Base-by-base conservation (phyloP, 2,329 filamentous ascomycete genomes). In the Pseudogymnoascus sp. region DNA sequence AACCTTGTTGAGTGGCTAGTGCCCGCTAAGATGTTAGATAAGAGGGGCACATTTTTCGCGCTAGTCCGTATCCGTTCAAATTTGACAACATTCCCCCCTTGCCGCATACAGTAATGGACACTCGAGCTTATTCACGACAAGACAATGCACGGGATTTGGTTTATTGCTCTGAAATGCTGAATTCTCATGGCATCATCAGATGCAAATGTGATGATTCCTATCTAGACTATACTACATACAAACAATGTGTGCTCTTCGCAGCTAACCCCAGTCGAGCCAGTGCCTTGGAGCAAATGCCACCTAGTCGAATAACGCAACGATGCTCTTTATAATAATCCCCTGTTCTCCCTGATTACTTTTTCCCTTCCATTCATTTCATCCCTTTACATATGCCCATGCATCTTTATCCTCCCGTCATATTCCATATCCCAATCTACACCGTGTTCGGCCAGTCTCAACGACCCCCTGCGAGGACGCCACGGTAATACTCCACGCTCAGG, bases 401-500 rank as follows among this genome's bases (percentile, higher is more conserved):
- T 55, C 48, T 35, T 55, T 55, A 55, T 55, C 48, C 29, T 55
- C 48, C 45, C 12, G 4, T 15, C 45, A 55, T 55, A 55, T 55
- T 35, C 48, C 15, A 21, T 55, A 33, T 55, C 48, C 48, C 48
- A 55, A 33, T 55, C 48, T 55, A 35, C 48, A 9, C 10, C 48
- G 13, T 25, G 3, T 13, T 55, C 48, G 48, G 9, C 48, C 15
- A 55, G 48, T 55, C 29, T 55, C 29, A 55, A 9, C 29, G 48
- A 55, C 65, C 66, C 45, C 64, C 66, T 4, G 66, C 65, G 67
- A 73, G 71, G 25, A 70, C 61, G 27, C 65, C 67, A 29, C 65
- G 65, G 72, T 89, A 91, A 69, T 89, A 89, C 61, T 82, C 81
- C 68, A 87, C 79, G 66, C 87, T 87, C 67, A 91, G 77, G 64